Percentiles rank a stretch among this genome's conserved stretches.
Conservation (phyloP, 805 yeast genomes). For the Lachancea fermentati region DNA sequence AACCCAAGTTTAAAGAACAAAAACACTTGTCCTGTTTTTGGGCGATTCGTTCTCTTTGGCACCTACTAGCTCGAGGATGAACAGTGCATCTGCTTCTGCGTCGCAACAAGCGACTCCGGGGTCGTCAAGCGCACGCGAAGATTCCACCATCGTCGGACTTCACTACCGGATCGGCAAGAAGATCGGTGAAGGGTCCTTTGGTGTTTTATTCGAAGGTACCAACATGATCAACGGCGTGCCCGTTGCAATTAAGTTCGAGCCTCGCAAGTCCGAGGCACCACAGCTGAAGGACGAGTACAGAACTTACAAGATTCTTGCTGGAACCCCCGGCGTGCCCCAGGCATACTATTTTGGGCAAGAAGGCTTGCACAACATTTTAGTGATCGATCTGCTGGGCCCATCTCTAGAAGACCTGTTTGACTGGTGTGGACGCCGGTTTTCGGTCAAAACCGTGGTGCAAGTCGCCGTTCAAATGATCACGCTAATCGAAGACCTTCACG, state of each 20-base stretch:
- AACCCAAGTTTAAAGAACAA: neutral
- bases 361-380: conserved; percentile 91
- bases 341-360: conserved; percentile 99
- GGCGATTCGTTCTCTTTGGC: neutral
- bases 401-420: conserved; percentile 93
- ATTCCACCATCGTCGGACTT: conserved; percentile 62
- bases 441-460: conserved; percentile 84
- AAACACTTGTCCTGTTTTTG: neutral
- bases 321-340: conserved; percentile 81
- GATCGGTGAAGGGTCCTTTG: conserved; percentile 98
- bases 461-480: conserved; percentile 93
- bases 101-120: conserved; percentile 10
- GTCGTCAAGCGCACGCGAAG: conserved; percentile 19
- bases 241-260: conserved; percentile 96
- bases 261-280: conserved; percentile 95
- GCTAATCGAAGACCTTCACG: conserved; percentile 81
- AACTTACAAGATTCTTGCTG: conserved; percentile 83
- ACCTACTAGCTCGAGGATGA: conserved; percentile 2
- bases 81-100: conserved; percentile 8
- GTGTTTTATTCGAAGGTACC: conserved; percentile 93
- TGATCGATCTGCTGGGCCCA: conserved; percentile 93
- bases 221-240: conserved; percentile 86
- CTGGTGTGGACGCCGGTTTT: conserved; percentile 93
- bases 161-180: conserved; percentile 96
- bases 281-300: conserved; percentile 95